These are phyloP conservation scores for Penicillium fimorum DNA, from an alignment of 495 filamentous ascomycete species.

Conservation along the genomic window DNA sequence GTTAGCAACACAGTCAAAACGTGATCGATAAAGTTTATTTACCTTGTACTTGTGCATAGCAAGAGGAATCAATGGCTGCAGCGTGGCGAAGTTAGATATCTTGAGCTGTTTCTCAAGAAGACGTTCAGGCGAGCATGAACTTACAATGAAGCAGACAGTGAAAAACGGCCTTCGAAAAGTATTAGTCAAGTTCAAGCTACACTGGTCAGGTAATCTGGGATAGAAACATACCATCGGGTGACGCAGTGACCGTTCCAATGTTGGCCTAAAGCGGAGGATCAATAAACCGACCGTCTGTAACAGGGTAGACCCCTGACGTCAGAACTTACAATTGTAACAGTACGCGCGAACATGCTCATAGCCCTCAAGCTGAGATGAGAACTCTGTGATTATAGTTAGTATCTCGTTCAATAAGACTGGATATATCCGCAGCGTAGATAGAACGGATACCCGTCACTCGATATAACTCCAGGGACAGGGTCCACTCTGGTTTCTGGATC, in stretches of 20 bases:
- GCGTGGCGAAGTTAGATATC: constrained; percentile 11
- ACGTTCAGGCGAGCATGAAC: constrained; percentile 13
- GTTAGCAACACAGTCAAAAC: constrained; percentile 16
- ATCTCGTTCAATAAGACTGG: constrained; percentile 4
- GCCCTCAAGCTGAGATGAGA: constrained; percentile 51
- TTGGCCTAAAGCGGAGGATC: constrained; percentile 33
- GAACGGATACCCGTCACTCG: constrained; percentile 16
- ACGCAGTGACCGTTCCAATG: constrained; percentile 53
- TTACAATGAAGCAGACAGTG: constrained; percentile 55
- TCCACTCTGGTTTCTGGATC: constrained; percentile 6
- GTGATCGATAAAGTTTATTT: constrained; percentile 1
- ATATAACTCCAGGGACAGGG: constrained; percentile 6
- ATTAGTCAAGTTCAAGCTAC: constrained; percentile 15
- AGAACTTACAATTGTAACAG: constrained; percentile 52
- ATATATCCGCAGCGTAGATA: constrained; percentile 4
- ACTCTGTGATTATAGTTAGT: constrained; percentile 37
- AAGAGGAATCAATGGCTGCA: constrained; percentile 49
- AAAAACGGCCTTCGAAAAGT: constrained; percentile 46
- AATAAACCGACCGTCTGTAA: not conserved
- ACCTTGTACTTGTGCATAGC: constrained; percentile 53
- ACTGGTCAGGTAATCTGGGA: not conserved
- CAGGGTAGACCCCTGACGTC: not conserved
- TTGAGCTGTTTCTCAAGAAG: not conserved
- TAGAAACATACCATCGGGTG: constrained; percentile 47
- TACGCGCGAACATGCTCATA: constrained; percentile 55